These are phyloP conservation scores for Sesbania bispinosa DNA, from an alignment of 306 rosid species.

Conservation along the genomic window DNA sequence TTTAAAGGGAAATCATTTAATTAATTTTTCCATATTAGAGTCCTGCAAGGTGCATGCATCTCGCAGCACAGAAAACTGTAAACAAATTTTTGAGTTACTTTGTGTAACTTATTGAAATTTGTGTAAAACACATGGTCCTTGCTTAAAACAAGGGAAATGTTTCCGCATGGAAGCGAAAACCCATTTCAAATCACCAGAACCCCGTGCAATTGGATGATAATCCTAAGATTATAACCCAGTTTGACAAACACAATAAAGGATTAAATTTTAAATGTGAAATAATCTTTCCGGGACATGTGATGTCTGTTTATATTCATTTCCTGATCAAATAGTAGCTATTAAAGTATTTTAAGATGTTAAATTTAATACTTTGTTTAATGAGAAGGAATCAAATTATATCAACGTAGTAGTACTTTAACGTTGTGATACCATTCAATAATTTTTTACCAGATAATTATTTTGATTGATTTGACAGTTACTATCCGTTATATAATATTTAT, in stretches of 20 bases:
- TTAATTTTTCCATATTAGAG: not conserved
- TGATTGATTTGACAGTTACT: too few species aligned
- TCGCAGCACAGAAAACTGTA: not conserved
- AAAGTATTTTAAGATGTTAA: not conserved
- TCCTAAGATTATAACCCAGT: not conserved
- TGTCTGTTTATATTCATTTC: not conserved
- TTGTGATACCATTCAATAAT: too few species aligned
- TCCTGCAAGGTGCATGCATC: slow-evolving; percentile 2
- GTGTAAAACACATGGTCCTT: slow-evolving; percentile 12
- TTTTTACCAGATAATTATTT: too few species aligned
- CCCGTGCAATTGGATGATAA: not conserved
- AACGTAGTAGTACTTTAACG: too few species aligned
- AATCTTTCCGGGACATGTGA: too few species aligned
- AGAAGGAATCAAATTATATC: too few species aligned
- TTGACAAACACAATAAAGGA: not conserved
- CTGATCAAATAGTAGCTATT: not conserved
- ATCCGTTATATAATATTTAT: too few species aligned
- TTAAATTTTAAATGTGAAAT: too few species aligned
- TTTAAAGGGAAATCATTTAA: not conserved
- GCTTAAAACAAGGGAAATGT: slow-evolving; percentile 24
- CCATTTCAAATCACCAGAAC: not conserved
- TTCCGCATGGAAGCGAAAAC: not conserved
- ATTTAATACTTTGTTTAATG: too few species aligned
- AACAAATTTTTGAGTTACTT: not conserved
- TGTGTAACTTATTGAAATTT: not conserved